These are phyloP conservation scores for Chlorella sp. DNA, from an alignment of 139 green algal species.

Conservation along the genomic window DNA sequence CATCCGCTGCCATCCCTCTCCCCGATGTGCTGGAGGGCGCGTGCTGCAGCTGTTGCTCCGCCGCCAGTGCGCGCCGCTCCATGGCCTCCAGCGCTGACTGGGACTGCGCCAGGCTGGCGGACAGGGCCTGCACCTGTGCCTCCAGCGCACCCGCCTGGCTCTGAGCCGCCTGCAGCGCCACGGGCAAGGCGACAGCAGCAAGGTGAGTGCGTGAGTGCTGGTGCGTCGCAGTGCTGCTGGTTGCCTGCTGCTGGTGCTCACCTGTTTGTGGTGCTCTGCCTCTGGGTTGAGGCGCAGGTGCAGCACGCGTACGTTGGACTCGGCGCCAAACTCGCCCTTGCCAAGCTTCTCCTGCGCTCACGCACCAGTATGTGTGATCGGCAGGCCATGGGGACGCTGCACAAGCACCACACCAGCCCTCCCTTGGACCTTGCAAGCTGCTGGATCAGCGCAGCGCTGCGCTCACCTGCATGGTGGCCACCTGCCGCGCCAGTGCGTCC, in stretches of 20 bases:
- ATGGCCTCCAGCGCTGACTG: background rate
- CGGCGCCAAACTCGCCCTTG: constrained; percentile 55
- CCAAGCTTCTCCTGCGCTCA: constrained; percentile 48
- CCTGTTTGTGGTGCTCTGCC: constrained; percentile 15
- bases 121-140: background rate
- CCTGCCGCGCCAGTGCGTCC: constrained; percentile 33
- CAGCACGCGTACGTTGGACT: constrained; percentile 54
- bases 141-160: background rate
- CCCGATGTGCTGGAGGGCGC: background rate
- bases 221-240: background rate
- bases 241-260: constrained; percentile 2
- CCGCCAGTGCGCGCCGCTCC: background rate
- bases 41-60: background rate
- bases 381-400: background rate
- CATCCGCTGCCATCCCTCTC: too few relatives aligned
- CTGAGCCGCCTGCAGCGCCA: constrained; percentile 12
- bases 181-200: too few relatives aligned
- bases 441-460: too few relatives aligned
- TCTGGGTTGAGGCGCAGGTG: constrained; percentile 75
- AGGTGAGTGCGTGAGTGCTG: background rate
- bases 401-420: too few relatives aligned
- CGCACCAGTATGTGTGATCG: background rate
- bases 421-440: too few relatives aligned
- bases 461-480: constrained; percentile 37
- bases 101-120: background rate